Conservation (phyloP, 306 rosid genomes). For the Oxytropis ochrocephala region DNA sequence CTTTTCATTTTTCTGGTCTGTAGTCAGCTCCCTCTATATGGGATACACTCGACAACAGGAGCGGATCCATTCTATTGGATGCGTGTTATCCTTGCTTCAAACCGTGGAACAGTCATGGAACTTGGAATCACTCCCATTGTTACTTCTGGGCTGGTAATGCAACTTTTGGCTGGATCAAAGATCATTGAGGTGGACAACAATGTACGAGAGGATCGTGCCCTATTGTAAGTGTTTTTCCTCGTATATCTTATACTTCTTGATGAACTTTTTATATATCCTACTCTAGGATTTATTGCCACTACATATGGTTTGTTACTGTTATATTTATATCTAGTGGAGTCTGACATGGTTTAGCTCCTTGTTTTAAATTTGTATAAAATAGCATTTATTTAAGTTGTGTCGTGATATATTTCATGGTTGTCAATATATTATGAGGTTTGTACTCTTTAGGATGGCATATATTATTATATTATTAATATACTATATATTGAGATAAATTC, state of each 20-base stretch:
- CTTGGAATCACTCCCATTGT: conserved; percentile 95
- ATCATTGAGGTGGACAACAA: conserved; percentile 89
- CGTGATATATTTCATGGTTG: neutral
- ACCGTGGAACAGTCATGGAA: conserved; percentile 95
- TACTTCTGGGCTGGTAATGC: conserved; percentile 90
- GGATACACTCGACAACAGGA: conserved; percentile 89
- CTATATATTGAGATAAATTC: neutral
- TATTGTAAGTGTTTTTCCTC: conserved; percentile 48
- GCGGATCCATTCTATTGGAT: conserved; percentile 98
- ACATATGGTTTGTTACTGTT: neutral
- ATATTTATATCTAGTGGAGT: neutral
- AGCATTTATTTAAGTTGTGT: too few species aligned
- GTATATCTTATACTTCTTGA: neutral
- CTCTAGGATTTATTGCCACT: neutral
- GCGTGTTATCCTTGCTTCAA: conserved; percentile 92
- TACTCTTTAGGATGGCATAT: neutral
- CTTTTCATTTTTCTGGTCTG: conserved; percentile 88
- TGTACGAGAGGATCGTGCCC: conserved; percentile 92
- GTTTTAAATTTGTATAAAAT: too few species aligned
- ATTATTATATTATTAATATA: neutral
- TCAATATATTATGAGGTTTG: neutral
- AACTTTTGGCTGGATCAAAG: conserved; percentile 84
- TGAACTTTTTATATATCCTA: neutral
- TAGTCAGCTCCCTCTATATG: conserved; percentile 93
- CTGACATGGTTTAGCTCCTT: neutral